These are phyloP conservation scores for Colletotrichum destructivum DNA, from an alignment of 2,329 filamentous ascomycete species.

Conservation along the genomic window DNA sequence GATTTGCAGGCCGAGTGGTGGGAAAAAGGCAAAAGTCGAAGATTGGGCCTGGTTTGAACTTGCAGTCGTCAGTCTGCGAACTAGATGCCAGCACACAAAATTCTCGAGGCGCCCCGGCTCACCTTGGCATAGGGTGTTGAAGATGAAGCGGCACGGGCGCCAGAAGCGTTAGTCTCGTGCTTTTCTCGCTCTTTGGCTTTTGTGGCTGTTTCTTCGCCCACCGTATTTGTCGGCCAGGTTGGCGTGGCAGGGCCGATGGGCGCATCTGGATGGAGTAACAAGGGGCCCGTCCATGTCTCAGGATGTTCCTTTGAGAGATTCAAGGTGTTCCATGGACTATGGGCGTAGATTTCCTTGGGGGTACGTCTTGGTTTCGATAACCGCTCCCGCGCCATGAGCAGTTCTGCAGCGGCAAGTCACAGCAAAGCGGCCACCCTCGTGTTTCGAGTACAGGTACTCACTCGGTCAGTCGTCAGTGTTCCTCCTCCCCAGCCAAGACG, in stretches of 20 bases:
- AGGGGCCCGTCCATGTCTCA: conserved; percentile 29
- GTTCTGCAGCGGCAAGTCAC: conserved; percentile 16
- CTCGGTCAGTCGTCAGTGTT: not conserved
- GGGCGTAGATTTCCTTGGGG: not conserved
- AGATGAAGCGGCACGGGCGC: conserved; percentile 13
- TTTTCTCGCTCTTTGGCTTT: conserved; percentile 34
- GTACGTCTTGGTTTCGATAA: conserved; percentile 25
- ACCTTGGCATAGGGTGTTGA: not conserved
- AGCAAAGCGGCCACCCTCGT: not conserved
- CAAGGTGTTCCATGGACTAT: conserved; percentile 16
- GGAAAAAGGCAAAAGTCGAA: conserved; percentile 4
- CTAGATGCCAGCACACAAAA: not conserved
- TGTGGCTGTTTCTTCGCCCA: conserved; percentile 16
- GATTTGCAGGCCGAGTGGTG: conserved; percentile 18
- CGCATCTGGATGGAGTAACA: conserved; percentile 15
- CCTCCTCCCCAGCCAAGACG: conserved; percentile 1
- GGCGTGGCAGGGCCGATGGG: conserved; percentile 30
- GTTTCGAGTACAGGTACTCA: conserved; percentile 18
- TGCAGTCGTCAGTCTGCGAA: not conserved
- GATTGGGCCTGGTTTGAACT: not conserved
- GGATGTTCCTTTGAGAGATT: conserved; percentile 29
- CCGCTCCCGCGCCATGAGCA: conserved; percentile 24
- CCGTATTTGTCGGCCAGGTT: conserved; percentile 14
- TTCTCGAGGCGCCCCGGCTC: not conserved
- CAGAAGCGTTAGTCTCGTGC: conserved; percentile 19